Conservation (phyloP, 345 rosid genomes). For the Triadica sebifera region DNA sequence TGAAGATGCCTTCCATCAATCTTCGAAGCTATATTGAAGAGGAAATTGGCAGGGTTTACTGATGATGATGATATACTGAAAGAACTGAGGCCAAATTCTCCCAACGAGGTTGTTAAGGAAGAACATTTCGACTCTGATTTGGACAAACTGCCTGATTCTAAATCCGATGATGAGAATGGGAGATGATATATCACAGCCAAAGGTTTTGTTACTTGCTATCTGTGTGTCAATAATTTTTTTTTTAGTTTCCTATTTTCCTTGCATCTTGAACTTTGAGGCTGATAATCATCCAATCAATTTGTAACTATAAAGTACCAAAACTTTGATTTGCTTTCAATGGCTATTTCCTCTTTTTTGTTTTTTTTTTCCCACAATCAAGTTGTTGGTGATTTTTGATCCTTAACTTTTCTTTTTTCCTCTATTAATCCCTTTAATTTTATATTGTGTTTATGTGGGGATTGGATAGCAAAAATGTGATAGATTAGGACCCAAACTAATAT, state of each 20-base stretch:
- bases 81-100: conserved; percentile 29
- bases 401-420: too few relatives aligned
- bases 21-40: conserved; percentile 55
- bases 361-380: neutral
- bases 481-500: too few relatives aligned
- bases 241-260: neutral
- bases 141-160: neutral
- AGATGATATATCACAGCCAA: conserved; percentile 1
- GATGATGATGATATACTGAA: conserved; percentile 50
- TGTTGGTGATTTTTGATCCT: neutral
- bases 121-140: conserved; percentile 22
- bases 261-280: too few relatives aligned
- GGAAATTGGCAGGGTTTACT: conserved; percentile 62
- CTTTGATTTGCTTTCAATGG: too few relatives aligned
- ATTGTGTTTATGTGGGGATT: too few relatives aligned
- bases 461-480: too few relatives aligned
- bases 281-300: too few relatives aligned
- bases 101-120: neutral
- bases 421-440: too few relatives aligned
- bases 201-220: neutral
- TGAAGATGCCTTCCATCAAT: conserved; percentile 54
- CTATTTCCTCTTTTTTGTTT: neutral
- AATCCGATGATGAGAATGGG: conserved; percentile 3
- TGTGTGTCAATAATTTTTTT: neutral
- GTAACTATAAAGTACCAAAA: too few relatives aligned